Evolutionary conservation across 1,284 basidiomycete genomes (phyloP).

Genomic region (Apiotrichum brassicae): DNA sequence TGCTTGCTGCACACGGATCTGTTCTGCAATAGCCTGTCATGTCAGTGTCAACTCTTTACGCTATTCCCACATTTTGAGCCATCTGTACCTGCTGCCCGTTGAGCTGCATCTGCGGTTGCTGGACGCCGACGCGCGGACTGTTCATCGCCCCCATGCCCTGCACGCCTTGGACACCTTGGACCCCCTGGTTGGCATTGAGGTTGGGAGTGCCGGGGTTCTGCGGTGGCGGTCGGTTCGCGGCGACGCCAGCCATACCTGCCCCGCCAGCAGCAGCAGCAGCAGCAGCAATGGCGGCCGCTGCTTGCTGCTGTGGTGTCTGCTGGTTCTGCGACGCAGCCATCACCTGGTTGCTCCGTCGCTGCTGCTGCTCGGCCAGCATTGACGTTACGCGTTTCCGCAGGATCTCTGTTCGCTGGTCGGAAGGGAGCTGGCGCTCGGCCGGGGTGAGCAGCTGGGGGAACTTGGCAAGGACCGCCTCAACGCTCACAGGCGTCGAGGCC

Average conservation of each 20-base stretch:
- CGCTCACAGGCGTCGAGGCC: slow-evolving; percentile 7
- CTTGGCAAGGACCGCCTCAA: slow-evolving; percentile 17
- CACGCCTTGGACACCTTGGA: no score
- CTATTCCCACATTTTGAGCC: slow-evolving; percentile 8
- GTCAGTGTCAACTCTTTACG: neutral
- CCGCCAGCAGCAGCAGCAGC: neutral
- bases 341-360: slow-evolving; percentile 5
- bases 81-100: slow-evolving; percentile 15
- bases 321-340: neutral
- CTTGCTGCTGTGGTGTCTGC: neutral
- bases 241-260: neutral
- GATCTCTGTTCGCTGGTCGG: slow-evolving; percentile 26
- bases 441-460: slow-evolving; percentile 28
- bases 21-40: neutral
- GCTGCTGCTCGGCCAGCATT: neutral
- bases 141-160: neutral
- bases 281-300: neutral
- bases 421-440: slow-evolving; percentile 26
- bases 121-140: slow-evolving; percentile 11
- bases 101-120: slow-evolving; percentile 10
- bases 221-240: neutral
- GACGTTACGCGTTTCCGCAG: slow-evolving; percentile 23
- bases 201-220: neutral
- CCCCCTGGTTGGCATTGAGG: neutral
- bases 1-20: no score